Base-by-base conservation (phyloP, 305 asterid genomes). In the Nicotiana rustica region DNA sequence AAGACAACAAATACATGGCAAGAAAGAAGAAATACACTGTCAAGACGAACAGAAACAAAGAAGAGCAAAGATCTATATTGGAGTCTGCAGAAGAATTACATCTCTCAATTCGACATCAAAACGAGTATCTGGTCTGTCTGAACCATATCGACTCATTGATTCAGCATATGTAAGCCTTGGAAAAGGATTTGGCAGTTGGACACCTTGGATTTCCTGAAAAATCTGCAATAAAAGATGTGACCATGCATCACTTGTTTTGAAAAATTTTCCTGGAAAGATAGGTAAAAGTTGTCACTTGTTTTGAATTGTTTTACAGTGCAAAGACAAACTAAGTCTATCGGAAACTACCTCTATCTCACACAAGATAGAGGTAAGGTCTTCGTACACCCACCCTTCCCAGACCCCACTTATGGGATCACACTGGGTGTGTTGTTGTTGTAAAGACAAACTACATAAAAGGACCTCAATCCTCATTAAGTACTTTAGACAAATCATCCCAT, bases 151-250 rank as follows among this genome's bases (percentile, higher is more conserved):
- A 79, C 84, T 84, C 95, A 92, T 92, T 83, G 97, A 96, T 92
- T 94, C 97, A 69, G 95, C 89, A 87, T 93, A 96, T 14, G 99
- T 93, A 82, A 96, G 89, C 92, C 99, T 93, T 73, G 97, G 98
- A 79, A 96, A 92, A 80, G 97, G 97, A 67, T 87, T 91, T 77
- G 98, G 99, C 78, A 96, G 88, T 88, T 93, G 94, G 85, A 92
- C 86, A 49, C 98, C 98, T 85, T 88, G 92, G 85, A 95, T 87
- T 89, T 94, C 98, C 60, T 87, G 90, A 83, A 96, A 93, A 67
- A 95, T 94, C 99, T 96, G 97, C 84, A 90, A 85, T n/a, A 75
- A 64, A 82, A 55, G 60, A 83, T 76, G 25, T 77, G 52, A 56
- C 33, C 33, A 56, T 56, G 67, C 67, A 77, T 76, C 31, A 75